Percentiles rank a stretch among this genome's conserved stretches.
Conservation (phyloP, 2,329 filamentous ascomycete genomes). For the Arthrobotrys entomopaga region DNA sequence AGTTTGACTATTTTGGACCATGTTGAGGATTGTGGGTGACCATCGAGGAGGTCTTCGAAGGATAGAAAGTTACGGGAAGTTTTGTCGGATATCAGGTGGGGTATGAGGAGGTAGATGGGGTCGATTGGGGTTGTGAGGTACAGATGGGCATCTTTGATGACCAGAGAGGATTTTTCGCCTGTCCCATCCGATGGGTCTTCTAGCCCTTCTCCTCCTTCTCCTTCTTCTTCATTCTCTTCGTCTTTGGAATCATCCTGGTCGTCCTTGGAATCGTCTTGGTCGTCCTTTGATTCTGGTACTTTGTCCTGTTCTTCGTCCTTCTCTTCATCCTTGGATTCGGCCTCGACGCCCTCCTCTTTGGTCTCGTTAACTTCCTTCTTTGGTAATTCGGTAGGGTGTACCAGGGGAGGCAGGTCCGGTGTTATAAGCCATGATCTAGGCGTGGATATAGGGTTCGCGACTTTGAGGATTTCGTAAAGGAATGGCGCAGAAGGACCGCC, state of each 20-base stretch:
- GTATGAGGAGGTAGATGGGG: conserved; percentile 82
- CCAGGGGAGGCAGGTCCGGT: conserved; percentile 31
- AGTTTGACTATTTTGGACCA: conserved; percentile 63
- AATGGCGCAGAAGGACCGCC: conserved; percentile 21
- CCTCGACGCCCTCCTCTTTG: conserved; percentile 19
- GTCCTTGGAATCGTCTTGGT: no score
- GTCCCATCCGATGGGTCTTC: conserved; percentile 58
- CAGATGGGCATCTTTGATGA: conserved; percentile 77
- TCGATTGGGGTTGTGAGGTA: conserved; percentile 86
- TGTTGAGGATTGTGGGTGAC: conserved; percentile 62
- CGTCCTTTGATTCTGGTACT: no score
- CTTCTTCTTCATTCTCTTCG: conserved; percentile 55
- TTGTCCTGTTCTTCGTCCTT: no score
- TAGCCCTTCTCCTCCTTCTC: conserved; percentile 33
- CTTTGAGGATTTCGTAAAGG: conserved; percentile 73
- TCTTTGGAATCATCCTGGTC: conserved; percentile 10
- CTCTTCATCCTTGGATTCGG: no score
- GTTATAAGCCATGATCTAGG: conserved; percentile 73
- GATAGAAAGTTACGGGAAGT: conserved; percentile 63
- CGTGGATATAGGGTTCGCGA: conserved; percentile 67
- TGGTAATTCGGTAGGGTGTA: conserved; percentile 8
- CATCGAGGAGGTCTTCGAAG: conserved; percentile 66
- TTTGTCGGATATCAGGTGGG: conserved; percentile 69
- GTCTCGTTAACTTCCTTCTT: not conserved
- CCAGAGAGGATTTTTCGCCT: conserved; percentile 62